phyloP scores from a whole-genome alignment of 805 yeast genomes.

The Myxozyma sirexii region DNA sequence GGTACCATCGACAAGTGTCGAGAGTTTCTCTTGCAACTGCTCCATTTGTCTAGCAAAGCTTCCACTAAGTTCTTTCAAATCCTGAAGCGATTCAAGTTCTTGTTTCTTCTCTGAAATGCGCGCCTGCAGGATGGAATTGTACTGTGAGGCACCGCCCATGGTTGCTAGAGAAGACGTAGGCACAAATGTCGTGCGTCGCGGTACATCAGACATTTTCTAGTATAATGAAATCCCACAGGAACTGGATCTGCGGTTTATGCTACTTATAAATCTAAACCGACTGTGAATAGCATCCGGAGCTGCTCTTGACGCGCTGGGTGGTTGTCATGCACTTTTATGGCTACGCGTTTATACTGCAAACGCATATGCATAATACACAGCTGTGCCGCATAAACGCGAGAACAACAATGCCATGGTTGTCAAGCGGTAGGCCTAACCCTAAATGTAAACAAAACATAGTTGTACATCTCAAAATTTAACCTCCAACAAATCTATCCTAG shows the following conservation, averaged over 20 bases:
- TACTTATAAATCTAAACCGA: too few species aligned
- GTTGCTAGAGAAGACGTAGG: constrained; percentile 16
- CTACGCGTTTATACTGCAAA: neutral
- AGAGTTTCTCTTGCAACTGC: constrained; percentile 22
- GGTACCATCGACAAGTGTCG: constrained; percentile 30
- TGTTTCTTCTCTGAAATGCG: constrained; percentile 28
- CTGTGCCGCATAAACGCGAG: constrained; percentile 4
- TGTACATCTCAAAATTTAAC: neutral
- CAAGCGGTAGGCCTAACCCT: neutral
- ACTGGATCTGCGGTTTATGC: neutral
- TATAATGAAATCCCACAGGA: neutral
- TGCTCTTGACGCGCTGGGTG: neutral
- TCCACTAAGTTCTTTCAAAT: constrained; percentile 28
- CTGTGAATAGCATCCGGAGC: too few species aligned
- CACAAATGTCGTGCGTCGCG: constrained; percentile 29
- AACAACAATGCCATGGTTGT: constrained; percentile 3
- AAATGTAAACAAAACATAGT: neutral
- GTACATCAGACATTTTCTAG: constrained; percentile 25
- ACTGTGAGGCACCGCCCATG: constrained; percentile 10
- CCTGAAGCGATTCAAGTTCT: constrained; percentile 25
- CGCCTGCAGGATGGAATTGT: constrained; percentile 21
- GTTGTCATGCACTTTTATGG: neutral
- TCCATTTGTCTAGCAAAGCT: constrained; percentile 28
- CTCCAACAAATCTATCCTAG: too few species aligned
- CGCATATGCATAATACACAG: neutral